A percentile compares a stretch with the other conserved stretches of the same genome.
These are phyloP conservation scores for Podila verticillata DNA, from an alignment of 192 early-diverging fungal species.

Conservation along the genomic window DNA sequence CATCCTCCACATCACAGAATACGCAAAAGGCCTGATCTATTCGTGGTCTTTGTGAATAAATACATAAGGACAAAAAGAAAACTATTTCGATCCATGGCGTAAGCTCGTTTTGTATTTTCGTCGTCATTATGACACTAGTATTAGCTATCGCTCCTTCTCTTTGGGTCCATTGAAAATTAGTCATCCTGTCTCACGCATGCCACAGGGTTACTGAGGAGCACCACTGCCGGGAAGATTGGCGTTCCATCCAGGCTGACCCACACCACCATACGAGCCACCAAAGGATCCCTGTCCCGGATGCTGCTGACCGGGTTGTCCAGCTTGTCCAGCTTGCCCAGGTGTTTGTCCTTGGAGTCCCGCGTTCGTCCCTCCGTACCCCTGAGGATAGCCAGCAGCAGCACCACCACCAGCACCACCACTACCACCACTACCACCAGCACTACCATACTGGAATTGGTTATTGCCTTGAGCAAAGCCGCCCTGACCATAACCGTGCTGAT, in stretches of 20 bases:
- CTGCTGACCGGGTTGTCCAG: background rate
- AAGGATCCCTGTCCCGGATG: constrained; percentile 15
- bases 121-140: too few species aligned
- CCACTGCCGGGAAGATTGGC: constrained; percentile 21
- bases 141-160: background rate
- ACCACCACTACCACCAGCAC: constrained; percentile 30
- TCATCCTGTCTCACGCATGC: background rate
- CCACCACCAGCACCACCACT: constrained; percentile 16
- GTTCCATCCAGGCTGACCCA: constrained; percentile 28
- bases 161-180: background rate
- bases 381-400: background rate
- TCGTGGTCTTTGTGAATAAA: constrained; percentile 2
- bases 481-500: constrained; percentile 27
- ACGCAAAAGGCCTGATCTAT: background rate
- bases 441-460: constrained; percentile 24
- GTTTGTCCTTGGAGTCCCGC: too few species aligned
- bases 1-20: background rate
- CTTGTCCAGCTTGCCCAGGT: too few species aligned
- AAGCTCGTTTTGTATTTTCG: background rate
- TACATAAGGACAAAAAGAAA: background rate
- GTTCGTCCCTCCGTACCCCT: too few species aligned
- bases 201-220: constrained; percentile 21
- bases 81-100: too few species aligned
- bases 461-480: constrained; percentile 28
- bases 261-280: constrained; percentile 2